These are phyloP conservation scores for Tetrahymena thermophila DNA, from an alignment of 73 alveolate genomes.

Conservation along the genomic window DNA sequence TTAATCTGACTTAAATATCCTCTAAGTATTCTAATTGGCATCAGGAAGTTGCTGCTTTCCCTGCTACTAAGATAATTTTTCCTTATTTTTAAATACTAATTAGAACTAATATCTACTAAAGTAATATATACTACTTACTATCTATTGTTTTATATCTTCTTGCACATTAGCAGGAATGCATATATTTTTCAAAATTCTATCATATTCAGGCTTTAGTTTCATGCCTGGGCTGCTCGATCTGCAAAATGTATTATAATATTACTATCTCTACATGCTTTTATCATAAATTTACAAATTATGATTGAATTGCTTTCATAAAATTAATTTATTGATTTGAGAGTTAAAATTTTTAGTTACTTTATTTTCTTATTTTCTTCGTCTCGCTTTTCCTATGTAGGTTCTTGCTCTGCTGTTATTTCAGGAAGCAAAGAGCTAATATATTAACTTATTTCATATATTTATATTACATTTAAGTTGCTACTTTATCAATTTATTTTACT, in stretches of 20 bases:
- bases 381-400: slow-evolving; percentile 20
- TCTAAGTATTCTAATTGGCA: not conserved
- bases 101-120: not conserved
- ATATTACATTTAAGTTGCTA: not conserved
- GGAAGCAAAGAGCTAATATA: slow-evolving; percentile 12
- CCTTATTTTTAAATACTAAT: not conserved
- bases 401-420: slow-evolving; percentile 11
- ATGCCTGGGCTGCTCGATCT: slow-evolving; percentile 33
- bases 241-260: slow-evolving; percentile 4
- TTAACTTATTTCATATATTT: not conserved
- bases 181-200: slow-evolving; percentile 14
- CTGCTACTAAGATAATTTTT: not conserved
- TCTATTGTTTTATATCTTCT: not conserved
- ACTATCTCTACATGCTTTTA: slow-evolving; percentile 9
- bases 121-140: not conserved
- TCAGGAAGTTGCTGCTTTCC: not conserved
- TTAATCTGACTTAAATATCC: not conserved
- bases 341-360: not conserved
- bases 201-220: slow-evolving; percentile 48
- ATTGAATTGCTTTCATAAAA: not conserved
- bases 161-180: not conserved
- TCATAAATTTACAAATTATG: not conserved
- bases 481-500: not conserved
- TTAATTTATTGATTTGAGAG: not conserved
- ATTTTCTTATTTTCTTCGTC: not conserved